Base-by-base conservation (phyloP, 176 grass and related monocot species). In the Cenchrus fungigraminus region DNA sequence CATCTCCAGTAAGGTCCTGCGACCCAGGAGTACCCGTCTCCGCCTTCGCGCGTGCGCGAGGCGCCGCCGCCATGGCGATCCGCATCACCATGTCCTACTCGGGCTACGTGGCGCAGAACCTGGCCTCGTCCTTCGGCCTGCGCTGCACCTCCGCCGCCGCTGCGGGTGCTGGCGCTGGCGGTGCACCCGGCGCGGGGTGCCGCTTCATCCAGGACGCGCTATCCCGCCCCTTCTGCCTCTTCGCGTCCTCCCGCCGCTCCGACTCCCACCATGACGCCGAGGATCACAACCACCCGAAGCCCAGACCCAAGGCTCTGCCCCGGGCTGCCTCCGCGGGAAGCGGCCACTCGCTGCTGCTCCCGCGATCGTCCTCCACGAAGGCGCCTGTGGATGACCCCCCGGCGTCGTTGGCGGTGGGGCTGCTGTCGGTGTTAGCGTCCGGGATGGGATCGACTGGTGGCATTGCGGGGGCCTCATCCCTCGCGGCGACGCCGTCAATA, bases 1-100 rank as follows among this genome's bases (percentile, higher is more conserved):
- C 25, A 19, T 46, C 28, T 32, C 51, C 71, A 68, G 44, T 86
- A 79, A 80, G 78, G 73, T 88, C 79, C 76, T 79, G 31, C 51
- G 59, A 31, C 43, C 59, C 52, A 65, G n/a, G 69, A 31, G 13
- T 53, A 40, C 57, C 55, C 62, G 6, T 11, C 15, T 16, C n/a
- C 71, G 19, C 56, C 64, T 6, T 44, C 54, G 29, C 29, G 4
- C 57, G 74, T 56, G 68, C 83, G 47, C 77, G 66, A 43, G 5
- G n/a, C 74, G 63, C 68, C 82, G 73, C 66, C 51, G 68, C 77
- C 49, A 99, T 99, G 97, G 97, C 97, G 88, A 99, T 99, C 72
- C 93, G 97, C 67, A 88, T 94, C 49, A 99, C 93, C 44, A 34
- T 96, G 51, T 94, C 91, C 70, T 94, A 94, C 84, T 99, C 93